Conservation (phyloP, 768 basidiomycete species). For the Leccinum uliginosum region DNA sequence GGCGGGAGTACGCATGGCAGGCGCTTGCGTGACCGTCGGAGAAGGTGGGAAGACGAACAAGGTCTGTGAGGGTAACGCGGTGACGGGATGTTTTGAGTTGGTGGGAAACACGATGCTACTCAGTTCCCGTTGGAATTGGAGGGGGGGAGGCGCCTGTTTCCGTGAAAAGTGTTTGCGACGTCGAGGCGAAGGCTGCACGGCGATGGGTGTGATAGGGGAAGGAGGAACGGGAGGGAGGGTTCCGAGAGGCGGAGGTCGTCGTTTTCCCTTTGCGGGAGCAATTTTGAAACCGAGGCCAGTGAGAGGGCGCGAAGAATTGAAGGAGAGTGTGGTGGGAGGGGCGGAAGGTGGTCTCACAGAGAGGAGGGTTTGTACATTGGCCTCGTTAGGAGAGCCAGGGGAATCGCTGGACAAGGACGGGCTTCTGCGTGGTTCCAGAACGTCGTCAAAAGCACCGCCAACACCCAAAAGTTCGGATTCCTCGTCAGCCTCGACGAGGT, state of each 20-base stretch:
- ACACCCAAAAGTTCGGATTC: conserved; percentile 67
- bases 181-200: conserved; percentile 38
- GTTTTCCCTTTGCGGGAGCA: conserved; percentile 49
- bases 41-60: conserved; percentile 86
- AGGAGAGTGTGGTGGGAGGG: conserved; percentile 55
- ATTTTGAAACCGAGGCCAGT: conserved; percentile 50
- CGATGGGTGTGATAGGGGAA: conserved; percentile 56
- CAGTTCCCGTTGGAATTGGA: conserved; percentile 40
- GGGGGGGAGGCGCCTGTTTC: conserved; percentile 52
- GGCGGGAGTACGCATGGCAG: conserved; percentile 62
- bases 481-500: conserved; percentile 80
- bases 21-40: conserved; percentile 43
- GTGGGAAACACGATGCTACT: conserved; percentile 27
- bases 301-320: conserved; percentile 38
- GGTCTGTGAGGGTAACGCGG: conserved; percentile 68
- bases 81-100: conserved; percentile 24
- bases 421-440: conserved; percentile 32
- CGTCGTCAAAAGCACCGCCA: conserved; percentile 56
- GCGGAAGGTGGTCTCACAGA: conserved; percentile 48
- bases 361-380: conserved; percentile 18
- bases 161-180: conserved; percentile 48
- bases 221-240: conserved; percentile 69
- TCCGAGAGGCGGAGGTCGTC: conserved; percentile 58
- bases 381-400: conserved; percentile 33
- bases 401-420: conserved; percentile 33